Percentiles rank a stretch among this genome's conserved stretches.
Evolutionary conservation across 139 green algal genomes (phyloP).

Genomic region (Zygnema circumcarinatum): DNA sequence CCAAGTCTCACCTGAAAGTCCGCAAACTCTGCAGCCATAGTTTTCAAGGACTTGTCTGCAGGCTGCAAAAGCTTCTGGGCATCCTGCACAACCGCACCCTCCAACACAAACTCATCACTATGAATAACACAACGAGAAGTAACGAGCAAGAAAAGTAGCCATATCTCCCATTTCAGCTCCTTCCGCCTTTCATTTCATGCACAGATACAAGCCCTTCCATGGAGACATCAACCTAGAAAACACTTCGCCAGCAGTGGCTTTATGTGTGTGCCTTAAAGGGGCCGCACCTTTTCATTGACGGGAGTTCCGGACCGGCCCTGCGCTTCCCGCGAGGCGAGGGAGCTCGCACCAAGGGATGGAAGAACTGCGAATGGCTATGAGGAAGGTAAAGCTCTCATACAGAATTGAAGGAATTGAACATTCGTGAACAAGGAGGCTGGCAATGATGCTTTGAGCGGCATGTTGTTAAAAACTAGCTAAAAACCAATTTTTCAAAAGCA

Average conservation of each 20-base stretch:
- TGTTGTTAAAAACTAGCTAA: neutral
- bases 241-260: no score
- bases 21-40: slow-evolving; percentile 35
- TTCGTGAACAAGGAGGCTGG: no score
- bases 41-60: slow-evolving; percentile 42
- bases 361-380: slow-evolving; percentile 26
- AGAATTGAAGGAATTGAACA: neutral
- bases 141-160: no score
- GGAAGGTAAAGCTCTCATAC: neutral
- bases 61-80: slow-evolving; percentile 39
- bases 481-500: neutral
- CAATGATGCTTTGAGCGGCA: neutral
- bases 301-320: neutral
- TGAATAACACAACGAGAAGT: no score
- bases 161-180: no score
- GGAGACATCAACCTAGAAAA: no score
- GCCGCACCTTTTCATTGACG: slow-evolving; percentile 40
- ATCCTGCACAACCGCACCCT: slow-evolving; percentile 38
- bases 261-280: no score
- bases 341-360: slow-evolving; percentile 41
- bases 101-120: slow-evolving; percentile 7
- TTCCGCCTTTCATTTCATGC: no score
- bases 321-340: slow-evolving; percentile 24
- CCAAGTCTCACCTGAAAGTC: slow-evolving; percentile 49
- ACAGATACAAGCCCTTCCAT: no score